Percentiles rank a stretch among this genome's conserved stretches.
These are phyloP conservation scores for Amphirosellinia nigrospora DNA, from an alignment of 495 filamentous ascomycete species.

Conservation along the genomic window DNA sequence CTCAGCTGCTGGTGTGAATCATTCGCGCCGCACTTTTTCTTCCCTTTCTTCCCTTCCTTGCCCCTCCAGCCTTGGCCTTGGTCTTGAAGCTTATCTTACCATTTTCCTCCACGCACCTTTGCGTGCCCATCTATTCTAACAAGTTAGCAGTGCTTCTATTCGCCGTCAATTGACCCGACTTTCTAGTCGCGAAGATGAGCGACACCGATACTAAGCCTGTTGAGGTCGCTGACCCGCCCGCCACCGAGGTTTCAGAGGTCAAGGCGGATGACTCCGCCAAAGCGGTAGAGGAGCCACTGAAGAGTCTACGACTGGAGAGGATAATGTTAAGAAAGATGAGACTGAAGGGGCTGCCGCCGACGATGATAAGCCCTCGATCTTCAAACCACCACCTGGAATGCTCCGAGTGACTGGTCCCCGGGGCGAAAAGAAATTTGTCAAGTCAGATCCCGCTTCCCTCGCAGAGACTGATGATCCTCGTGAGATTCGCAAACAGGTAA, in stretches of 20 bases:
- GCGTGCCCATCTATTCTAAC: neutral
- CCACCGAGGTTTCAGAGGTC: conserved; percentile 12
- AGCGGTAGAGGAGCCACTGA: conserved; percentile 9
- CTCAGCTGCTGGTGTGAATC: conserved; percentile 10
- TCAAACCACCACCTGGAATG: conserved; percentile 31
- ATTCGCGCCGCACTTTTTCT: conserved; percentile 14
- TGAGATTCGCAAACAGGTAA: conserved; percentile 80
- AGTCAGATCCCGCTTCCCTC: conserved; percentile 67
- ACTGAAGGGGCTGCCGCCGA: neutral
- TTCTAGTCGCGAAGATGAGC: conserved; percentile 33
- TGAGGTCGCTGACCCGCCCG: conserved; percentile 28
- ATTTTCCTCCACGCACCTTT: neutral
- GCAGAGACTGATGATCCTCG: conserved; percentile 71
- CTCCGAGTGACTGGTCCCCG: conserved; percentile 31
- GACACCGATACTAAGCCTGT: conserved; percentile 34
- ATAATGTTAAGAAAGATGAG: conserved; percentile 19
- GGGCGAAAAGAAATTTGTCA: conserved; percentile 46
- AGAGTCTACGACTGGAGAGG: conserved; percentile 7
- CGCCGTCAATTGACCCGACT: neutral
- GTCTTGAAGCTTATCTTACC: neutral
- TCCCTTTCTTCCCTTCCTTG: no score
- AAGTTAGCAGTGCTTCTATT: neutral
- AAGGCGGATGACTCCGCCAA: conserved; percentile 16
- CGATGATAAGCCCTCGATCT: conserved; percentile 19
- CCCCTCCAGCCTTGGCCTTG: neutral